These are phyloP conservation scores for Salvia miltiorrhiza DNA, from an alignment of 257 asterid species.

Conservation along the genomic window DNA sequence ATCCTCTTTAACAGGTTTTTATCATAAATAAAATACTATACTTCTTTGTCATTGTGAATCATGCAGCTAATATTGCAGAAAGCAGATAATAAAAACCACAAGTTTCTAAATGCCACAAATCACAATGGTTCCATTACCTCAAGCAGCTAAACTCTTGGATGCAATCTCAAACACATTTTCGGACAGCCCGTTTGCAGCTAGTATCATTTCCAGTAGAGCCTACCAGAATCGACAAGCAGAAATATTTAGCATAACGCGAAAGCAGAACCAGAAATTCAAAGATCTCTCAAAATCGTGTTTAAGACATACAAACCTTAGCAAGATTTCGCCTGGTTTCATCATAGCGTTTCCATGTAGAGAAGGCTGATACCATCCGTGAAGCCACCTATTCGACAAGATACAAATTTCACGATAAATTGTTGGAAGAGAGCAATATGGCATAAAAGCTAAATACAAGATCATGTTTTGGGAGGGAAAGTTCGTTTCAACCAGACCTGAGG, in stretches of 20 bases:
- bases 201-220: constrained; percentile 90
- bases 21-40: too few relatives aligned
- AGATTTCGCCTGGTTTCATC: constrained; percentile 76
- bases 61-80: background rate
- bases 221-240: constrained; percentile 17
- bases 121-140: constrained; percentile 4
- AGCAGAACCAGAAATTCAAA: background rate
- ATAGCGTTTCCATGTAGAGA: constrained; percentile 93
- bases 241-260: background rate
- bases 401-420: background rate
- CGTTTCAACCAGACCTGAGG: constrained; percentile 58
- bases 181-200: constrained; percentile 67
- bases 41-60: background rate
- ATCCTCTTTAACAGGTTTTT: too few relatives aligned
- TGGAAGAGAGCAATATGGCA: background rate
- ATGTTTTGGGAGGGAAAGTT: background rate
- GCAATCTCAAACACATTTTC: constrained; percentile 90
- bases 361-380: constrained; percentile 83
- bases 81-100: background rate
- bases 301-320: constrained; percentile 54
- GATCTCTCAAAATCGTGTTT: background rate
- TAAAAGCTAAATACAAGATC: background rate
- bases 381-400: constrained; percentile 52
- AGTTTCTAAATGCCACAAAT: background rate
- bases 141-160: constrained; percentile 86